Base-by-base conservation (phyloP, 345 rosid genomes). In the Salix purpurea region DNA sequence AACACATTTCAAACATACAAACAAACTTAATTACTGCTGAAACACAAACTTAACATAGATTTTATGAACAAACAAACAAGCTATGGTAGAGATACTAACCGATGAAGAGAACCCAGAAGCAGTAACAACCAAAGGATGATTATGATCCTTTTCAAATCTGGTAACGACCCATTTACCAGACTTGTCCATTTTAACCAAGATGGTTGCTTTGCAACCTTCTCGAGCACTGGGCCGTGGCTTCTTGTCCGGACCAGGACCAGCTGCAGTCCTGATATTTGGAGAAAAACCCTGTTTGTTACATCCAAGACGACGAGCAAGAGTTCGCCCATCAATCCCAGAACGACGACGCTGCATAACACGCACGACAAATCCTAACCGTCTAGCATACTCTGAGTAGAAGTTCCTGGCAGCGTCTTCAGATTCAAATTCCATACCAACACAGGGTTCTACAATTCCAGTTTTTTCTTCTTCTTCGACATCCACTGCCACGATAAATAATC, bases 271-370 rank as follows among this genome's bases (percentile, higher is more conserved):
- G 12, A 78, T 80, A 78, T 79, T 88, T 32, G 90, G 90, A 60
- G 93, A 91, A 76, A 92, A 92, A 36, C 94, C 97, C 70, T 92
- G 97, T 74, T 92, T 90, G 81, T 92, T 92, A 80, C 97, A 92
- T 69, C 94, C 94, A 60, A 92, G 88, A 73, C 97, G 86, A 67
- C 94, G 94, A 67, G 97, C 92, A 77, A 92, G 92, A 30, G 91
- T 92, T 75, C 90, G 86, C 50, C 91, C 92, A 72, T 92, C 94
- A 73, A 87, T 85, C 73, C 94, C 94, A 15, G 94, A 90, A 50
- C 92, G 87, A 10, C 97, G 94, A 6, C 97, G 90, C 79, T 92
- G 97, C 94, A 90, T 90, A 56, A 92, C 70, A 16, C 94, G 92
- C 48, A 92, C 92, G 26, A 88, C 87, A 78, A 90, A 92, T 74